Conservation (phyloP, 208 protist genomes). For the Crithidia brevicula region DNA sequence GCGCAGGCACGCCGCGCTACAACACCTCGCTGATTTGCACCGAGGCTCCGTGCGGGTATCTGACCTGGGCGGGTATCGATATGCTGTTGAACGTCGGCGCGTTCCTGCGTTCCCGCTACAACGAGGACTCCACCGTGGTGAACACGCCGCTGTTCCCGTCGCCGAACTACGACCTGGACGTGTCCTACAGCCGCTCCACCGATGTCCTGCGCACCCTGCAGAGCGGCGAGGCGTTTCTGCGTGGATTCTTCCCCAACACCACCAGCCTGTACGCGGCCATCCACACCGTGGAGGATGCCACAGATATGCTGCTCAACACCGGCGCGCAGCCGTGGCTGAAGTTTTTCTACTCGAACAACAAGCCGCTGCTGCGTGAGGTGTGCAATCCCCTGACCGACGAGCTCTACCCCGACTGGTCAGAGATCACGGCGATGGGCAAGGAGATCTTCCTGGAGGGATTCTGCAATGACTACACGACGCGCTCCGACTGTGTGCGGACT, state of each 20-base stretch:
- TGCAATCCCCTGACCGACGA: constrained; percentile 45
- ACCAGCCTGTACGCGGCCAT: constrained; percentile 50
- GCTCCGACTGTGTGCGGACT: constrained; percentile 42
- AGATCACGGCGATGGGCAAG: constrained; percentile 43
- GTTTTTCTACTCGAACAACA: constrained; percentile 31
- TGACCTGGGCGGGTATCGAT: constrained; percentile 39
- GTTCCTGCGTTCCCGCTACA: constrained; percentile 49
- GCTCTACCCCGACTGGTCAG: constrained; percentile 37
- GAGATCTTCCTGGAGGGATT: constrained; percentile 50
- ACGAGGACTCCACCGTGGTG: constrained; percentile 33
- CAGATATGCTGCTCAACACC: constrained; percentile 48
- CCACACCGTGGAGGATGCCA: constrained; percentile 37
- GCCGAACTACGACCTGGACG: constrained; percentile 47
- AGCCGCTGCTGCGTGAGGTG: constrained; percentile 30
- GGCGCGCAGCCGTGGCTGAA: constrained; percentile 30
- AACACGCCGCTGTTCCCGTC: constrained; percentile 37
- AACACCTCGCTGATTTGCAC: constrained; percentile 50
- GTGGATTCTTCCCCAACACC: constrained; percentile 46
- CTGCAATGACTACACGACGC: constrained; percentile 46
- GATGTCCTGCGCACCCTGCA: constrained; percentile 64
- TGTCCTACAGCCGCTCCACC: constrained; percentile 65
- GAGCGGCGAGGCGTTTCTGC: constrained; percentile 55
- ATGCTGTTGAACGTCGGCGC: constrained; percentile 51
- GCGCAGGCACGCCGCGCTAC: constrained; percentile 17
- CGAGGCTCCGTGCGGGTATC: constrained; percentile 51